Percentiles rank a stretch among this genome's conserved stretches.
These are phyloP conservation scores for Acanthamoeba pearcei DNA, from an alignment of 208 protist genomes.

Conservation along the genomic window DNA sequence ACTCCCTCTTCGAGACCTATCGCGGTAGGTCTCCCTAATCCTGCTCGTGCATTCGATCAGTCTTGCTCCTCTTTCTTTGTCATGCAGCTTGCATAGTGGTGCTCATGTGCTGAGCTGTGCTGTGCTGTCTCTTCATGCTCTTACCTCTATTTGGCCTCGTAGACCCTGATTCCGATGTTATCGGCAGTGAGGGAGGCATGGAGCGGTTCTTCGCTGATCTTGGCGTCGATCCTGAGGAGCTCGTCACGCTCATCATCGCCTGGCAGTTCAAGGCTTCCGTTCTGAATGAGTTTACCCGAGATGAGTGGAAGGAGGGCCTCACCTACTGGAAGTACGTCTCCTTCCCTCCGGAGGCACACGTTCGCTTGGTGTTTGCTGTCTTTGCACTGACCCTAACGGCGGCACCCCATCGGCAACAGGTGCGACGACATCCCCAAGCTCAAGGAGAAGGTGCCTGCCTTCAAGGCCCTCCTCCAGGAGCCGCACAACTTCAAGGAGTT, in stretches of 20 bases:
- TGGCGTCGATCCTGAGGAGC: constrained; percentile 65
- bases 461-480: constrained; percentile 47
- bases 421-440: constrained; percentile 59
- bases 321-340: constrained; percentile 45
- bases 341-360: neutral
- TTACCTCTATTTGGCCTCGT: too few species aligned
- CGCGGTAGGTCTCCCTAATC: neutral
- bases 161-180: constrained; percentile 50
- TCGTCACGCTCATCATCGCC: constrained; percentile 77
- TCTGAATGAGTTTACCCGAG: constrained; percentile 74
- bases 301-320: constrained; percentile 73
- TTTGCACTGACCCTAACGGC: neutral
- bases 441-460: constrained; percentile 59
- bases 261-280: constrained; percentile 55
- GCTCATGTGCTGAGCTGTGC: too few species aligned
- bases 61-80: neutral
- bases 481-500: constrained; percentile 67
- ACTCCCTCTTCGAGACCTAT: constrained; percentile 59
- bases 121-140: neutral
- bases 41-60: neutral
- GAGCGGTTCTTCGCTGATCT: constrained; percentile 74
- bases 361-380: neutral
- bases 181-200: constrained; percentile 50
- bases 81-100: neutral
- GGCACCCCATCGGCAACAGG: neutral